These are phyloP conservation scores for Lophiostoma macrostomum DNA, from an alignment of 495 filamentous ascomycete genomes.

Conservation along the genomic window DNA sequence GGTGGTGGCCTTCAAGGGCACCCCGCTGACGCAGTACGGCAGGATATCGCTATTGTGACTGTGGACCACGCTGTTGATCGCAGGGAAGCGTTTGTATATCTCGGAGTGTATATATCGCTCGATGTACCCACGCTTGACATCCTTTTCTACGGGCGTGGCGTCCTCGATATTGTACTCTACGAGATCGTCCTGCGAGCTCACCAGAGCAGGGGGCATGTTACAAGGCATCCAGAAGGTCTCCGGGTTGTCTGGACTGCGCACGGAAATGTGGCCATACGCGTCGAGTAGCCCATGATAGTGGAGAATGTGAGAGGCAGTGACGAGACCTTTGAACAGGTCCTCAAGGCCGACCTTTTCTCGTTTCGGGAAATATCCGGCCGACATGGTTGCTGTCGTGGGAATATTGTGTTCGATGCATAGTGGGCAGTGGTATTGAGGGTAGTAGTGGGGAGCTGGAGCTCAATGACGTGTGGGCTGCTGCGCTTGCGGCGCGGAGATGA, in stretches of 20 bases:
- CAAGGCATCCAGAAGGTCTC: slow-evolving; percentile 37
- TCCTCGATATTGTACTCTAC: slow-evolving; percentile 40
- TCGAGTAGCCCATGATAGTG: slow-evolving; percentile 49
- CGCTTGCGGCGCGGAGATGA: background rate
- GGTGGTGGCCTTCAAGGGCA: slow-evolving; percentile 45
- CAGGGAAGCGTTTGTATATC: slow-evolving; percentile 48
- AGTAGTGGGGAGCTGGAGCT: background rate
- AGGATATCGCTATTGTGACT: slow-evolving; percentile 48
- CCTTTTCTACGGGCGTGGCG: slow-evolving; percentile 34
- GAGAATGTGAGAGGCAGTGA: slow-evolving; percentile 46
- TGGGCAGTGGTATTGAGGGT: background rate
- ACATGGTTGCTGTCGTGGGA: slow-evolving; percentile 14
- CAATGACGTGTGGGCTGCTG: slow-evolving; percentile 5
- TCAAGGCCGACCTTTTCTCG: slow-evolving; percentile 34
- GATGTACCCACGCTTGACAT: slow-evolving; percentile 29
- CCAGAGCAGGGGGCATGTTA: slow-evolving; percentile 37
- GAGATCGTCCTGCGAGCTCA: slow-evolving; percentile 34
- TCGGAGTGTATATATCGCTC: slow-evolving; percentile 45
- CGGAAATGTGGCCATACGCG: slow-evolving; percentile 45
- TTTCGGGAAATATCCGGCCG: slow-evolving; percentile 32
- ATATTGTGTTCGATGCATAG: background rate
- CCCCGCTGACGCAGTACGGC: slow-evolving; percentile 45
- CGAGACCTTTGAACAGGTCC: slow-evolving; percentile 39
- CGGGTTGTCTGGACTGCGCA: slow-evolving; percentile 39
- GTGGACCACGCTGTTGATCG: slow-evolving; percentile 49